Evolutionary conservation across 768 basidiomycete genomes (phyloP), one percentile per base, ranked within the genome.

Genomic region (Saitozyma podzolica): DNA sequence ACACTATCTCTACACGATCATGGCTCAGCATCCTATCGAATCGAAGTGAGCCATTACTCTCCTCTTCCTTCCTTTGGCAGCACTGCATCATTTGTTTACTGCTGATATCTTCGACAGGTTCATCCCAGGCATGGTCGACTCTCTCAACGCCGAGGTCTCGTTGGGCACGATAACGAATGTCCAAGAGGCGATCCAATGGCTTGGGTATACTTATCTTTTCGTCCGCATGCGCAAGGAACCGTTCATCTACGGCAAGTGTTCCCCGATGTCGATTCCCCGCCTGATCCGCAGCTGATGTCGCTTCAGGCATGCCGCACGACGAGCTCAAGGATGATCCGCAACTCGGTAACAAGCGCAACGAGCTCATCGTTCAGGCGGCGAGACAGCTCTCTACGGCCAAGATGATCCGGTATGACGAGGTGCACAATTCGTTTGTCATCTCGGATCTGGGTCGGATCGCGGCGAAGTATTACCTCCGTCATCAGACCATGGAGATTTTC

Each of bases 371-470:
- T 3, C 74, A 80, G 50, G 88, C 92, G 1, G 90, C 91, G 7
- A 80, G 82, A 43, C 85, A 82, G 62, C 85, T 99, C 2, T 83
- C 86, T 20, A 82, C 85, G 39, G 83, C 86, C 11, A 83, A 85
- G 47, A 99, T 99, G 96, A 88, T 97, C 56, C 82, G 85, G 50
- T 90, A 87, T 71, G 87, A 92, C 70, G 76, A 81, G 42, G 76
- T 76, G 0, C 83, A 82, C 6, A 86, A 85, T 11, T 80, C 83
- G 2, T 87, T 96, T 60, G 81, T 83, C 2, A 86, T 88, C 67
- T 91, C 89, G n/a, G 94, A 96, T 66, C 80, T 95, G 2, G 96
- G 96, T n/a, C 83, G 92, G 66, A 94, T 98, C 70, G 93, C 96
- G 0, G 92, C 95, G 5, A 94, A 90, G 80, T 99, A 96, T 79